phyloP scores from a whole-genome alignment of 805 yeast species.

The Sugiyamaella floridensis region DNA sequence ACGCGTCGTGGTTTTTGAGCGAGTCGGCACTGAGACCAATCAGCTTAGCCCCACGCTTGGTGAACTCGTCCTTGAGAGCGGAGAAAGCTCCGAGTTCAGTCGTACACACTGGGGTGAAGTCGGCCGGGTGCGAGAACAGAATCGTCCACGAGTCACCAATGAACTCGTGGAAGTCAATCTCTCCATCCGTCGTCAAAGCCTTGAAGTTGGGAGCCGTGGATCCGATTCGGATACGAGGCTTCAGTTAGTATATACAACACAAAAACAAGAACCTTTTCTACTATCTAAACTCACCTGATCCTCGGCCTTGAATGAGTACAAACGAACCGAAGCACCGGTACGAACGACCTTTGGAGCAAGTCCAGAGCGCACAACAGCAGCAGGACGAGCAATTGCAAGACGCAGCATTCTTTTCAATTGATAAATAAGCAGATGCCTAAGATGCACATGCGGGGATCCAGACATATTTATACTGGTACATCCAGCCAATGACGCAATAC shows the following conservation, averaged over 20 bases:
- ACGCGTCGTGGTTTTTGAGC: constrained; percentile 67
- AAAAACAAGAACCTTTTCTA: neutral
- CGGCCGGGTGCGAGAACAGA: constrained; percentile 91
- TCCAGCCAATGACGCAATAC: neutral
- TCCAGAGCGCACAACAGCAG: neutral
- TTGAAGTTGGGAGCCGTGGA: constrained; percentile 82
- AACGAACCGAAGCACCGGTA: constrained; percentile 1
- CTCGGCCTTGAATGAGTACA: constrained; percentile 9
- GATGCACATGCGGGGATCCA: neutral
- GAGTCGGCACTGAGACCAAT: constrained; percentile 87
- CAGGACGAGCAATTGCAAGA: neutral
- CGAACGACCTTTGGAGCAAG: neutral
- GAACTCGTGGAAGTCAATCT: constrained; percentile 79
- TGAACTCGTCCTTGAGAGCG: constrained; percentile 79
- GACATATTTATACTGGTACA: too few species aligned
- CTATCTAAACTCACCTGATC: constrained; percentile 5
- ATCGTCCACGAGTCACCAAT: constrained; percentile 83
- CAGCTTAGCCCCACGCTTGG: constrained; percentile 76
- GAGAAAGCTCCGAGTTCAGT: constrained; percentile 95
- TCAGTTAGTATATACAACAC: constrained; percentile 15
- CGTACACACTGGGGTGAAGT: constrained; percentile 95
- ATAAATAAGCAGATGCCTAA: neutral
- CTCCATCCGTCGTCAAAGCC: constrained; percentile 77
- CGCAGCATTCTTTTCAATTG: neutral
- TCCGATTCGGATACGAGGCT: constrained; percentile 63